Conservation (phyloP, 1,139 yeast species). For the Yamadazyma atmosphaerica region DNA sequence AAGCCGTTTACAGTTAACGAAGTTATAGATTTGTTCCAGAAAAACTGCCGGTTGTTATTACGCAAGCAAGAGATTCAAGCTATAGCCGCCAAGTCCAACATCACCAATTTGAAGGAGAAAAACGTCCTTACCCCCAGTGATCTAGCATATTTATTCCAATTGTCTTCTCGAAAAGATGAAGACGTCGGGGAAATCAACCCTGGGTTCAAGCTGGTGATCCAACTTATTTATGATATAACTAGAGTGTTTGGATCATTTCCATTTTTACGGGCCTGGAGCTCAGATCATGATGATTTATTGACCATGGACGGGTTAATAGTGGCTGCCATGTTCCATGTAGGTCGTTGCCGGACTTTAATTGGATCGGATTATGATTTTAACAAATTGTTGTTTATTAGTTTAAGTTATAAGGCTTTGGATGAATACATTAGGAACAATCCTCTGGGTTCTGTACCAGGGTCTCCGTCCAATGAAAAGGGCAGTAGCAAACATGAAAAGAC, state of each 20-base stretch:
- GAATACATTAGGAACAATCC: not conserved
- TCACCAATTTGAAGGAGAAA: constrained; percentile 20
- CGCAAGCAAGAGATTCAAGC: constrained; percentile 26
- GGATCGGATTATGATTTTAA: constrained; percentile 22
- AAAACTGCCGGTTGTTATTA: constrained; percentile 21
- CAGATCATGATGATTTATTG: constrained; percentile 12
- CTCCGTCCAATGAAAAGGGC: not conserved
- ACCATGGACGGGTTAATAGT: constrained; percentile 26
- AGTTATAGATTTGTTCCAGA: constrained; percentile 21
- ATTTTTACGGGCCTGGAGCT: constrained; percentile 21
- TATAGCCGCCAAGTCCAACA: constrained; percentile 23
- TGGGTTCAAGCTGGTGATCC: constrained; percentile 13
- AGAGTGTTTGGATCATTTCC: constrained; percentile 33
- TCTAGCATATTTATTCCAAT: constrained; percentile 22
- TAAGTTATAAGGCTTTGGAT: constrained; percentile 8
- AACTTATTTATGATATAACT: constrained; percentile 24
- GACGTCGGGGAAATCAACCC: constrained; percentile 7
- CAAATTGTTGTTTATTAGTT: constrained; percentile 27
- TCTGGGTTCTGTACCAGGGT: not conserved
- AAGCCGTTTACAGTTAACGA: constrained; percentile 10
- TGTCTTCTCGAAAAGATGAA: constrained; percentile 13
- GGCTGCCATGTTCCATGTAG: constrained; percentile 26
- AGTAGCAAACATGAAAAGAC: not conserved
- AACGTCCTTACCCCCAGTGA: constrained; percentile 22
- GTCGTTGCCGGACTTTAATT: constrained; percentile 23